phyloP scores from a whole-genome alignment of 495 filamentous ascomycete genomes.

The Neurospora sp. region DNA sequence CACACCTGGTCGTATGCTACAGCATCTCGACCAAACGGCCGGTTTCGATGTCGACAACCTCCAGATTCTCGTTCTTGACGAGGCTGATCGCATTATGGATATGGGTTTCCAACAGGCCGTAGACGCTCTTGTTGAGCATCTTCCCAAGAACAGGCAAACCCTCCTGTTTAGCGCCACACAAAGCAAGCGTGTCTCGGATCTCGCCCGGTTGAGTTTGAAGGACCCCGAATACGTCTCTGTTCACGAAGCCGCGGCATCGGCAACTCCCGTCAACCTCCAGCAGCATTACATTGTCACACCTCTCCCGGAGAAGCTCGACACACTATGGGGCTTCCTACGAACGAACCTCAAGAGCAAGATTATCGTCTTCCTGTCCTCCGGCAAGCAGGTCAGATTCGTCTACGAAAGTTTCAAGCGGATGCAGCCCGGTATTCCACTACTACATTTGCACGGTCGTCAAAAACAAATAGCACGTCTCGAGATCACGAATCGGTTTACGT shows the following conservation, averaged over 20 bases:
- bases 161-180: constrained; percentile 95
- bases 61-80: constrained; percentile 88
- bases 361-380: constrained; percentile 85
- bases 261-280: constrained; percentile 74
- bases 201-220: constrained; percentile 76
- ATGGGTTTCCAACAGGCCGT: constrained; percentile 92
- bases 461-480: constrained; percentile 82
- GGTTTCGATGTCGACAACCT: constrained; percentile 82
- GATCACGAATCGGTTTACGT: constrained; percentile 71
- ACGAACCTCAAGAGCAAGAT: constrained; percentile 85
- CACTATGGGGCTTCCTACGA: constrained; percentile 83
- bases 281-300: constrained; percentile 87
- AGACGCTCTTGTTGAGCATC: constrained; percentile 87
- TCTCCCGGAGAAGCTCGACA: constrained; percentile 78
- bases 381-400: constrained; percentile 92
- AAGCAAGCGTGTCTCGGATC: constrained; percentile 84
- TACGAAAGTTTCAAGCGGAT: constrained; percentile 89
- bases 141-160: constrained; percentile 81
- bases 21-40: constrained; percentile 92
- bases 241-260: constrained; percentile 69
- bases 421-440: constrained; percentile 89
- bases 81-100: constrained; percentile 94
- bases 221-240: constrained; percentile 94
- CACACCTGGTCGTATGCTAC: constrained; percentile 88
- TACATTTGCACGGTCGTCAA: constrained; percentile 90